Percentiles rank a stretch among this genome's conserved stretches.
Conservation (phyloP, 495 filamentous ascomycete species). For the Aspergillus ostianus region DNA sequence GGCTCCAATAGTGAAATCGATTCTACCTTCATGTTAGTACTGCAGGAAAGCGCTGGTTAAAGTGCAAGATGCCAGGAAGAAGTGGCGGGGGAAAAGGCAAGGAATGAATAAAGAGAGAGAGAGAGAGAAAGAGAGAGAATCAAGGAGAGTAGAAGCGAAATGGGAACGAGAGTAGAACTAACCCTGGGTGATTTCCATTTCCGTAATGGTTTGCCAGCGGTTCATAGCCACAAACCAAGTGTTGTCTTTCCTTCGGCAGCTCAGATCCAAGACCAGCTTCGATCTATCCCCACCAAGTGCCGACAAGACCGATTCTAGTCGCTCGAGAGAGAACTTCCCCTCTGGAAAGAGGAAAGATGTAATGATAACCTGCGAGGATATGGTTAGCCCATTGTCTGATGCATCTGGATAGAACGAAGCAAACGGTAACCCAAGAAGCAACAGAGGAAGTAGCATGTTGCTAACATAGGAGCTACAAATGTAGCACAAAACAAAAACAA, state of each 20-base stretch:
- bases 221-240: conserved; percentile 96
- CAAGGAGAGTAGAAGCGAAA: not conserved
- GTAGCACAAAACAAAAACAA: not conserved
- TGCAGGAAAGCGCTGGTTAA: not conserved
- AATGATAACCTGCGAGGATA: conserved; percentile 74
- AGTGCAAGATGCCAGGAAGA: too few species aligned
- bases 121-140: too few species aligned
- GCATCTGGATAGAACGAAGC: conserved; percentile 11
- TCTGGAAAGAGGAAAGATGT: conserved; percentile 82
- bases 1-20: conserved; percentile 77
- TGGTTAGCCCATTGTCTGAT: conserved; percentile 18
- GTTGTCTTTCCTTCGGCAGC: conserved; percentile 71
- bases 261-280: conserved; percentile 92
- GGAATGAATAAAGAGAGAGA: too few species aligned
- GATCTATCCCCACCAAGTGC: conserved; percentile 69
- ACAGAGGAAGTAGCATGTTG: not conserved
- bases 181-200: conserved; percentile 90
- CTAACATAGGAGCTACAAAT: not conserved
- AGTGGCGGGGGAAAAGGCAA: too few species aligned
- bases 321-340: conserved; percentile 70
- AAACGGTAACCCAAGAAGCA: not conserved
- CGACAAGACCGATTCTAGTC: conserved; percentile 68
- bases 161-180: conserved; percentile 15
- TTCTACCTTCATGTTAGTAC: conserved; percentile 46
- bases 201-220: conserved; percentile 96